These are phyloP conservation scores for Arthrobotrys iridis DNA, from an alignment of 2,329 filamentous ascomycete species.

Conservation along the genomic window DNA sequence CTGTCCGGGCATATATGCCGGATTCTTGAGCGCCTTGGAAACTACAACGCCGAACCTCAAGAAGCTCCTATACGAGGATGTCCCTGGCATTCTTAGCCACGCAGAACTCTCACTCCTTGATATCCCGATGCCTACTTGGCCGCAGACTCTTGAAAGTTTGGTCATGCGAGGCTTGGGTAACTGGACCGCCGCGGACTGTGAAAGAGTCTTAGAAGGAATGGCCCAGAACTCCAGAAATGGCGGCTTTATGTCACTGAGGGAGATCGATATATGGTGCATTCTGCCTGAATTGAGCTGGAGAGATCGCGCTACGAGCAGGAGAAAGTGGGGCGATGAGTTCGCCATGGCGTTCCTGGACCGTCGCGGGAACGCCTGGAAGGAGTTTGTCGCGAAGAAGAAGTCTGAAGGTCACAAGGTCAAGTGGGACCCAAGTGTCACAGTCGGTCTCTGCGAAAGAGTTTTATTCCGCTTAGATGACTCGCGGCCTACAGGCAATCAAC, in stretches of 20 bases:
- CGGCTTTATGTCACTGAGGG: slow-evolving; percentile 34
- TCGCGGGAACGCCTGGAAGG: slow-evolving; percentile 31
- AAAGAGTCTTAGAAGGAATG: slow-evolving; percentile 29
- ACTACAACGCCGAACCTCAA: slow-evolving; percentile 36
- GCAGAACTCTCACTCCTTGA: slow-evolving; percentile 24
- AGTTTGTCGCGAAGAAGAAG: slow-evolving; percentile 42
- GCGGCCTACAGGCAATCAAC: slow-evolving; percentile 45
- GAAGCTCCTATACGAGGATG: slow-evolving; percentile 37
- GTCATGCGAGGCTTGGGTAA: slow-evolving; percentile 44
- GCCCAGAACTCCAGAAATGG: slow-evolving; percentile 26
- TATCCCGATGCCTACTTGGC: slow-evolving; percentile 41
- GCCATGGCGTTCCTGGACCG: slow-evolving; percentile 44
- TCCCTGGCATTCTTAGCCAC: slow-evolving; percentile 22
- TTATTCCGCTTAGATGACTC: slow-evolving; percentile 48
- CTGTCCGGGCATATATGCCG: slow-evolving; percentile 18
- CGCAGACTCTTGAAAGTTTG: slow-evolving; percentile 33
- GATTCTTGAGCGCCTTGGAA: slow-evolving; percentile 34
- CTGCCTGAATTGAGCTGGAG: slow-evolving; percentile 47
- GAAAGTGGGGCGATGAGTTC: slow-evolving; percentile 47
- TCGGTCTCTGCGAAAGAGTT: slow-evolving; percentile 37
- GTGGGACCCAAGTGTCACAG: neutral
- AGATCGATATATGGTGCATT: slow-evolving; percentile 50
- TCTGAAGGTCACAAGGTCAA: slow-evolving; percentile 30
- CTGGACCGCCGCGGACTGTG: slow-evolving; percentile 38
- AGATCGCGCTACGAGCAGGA: slow-evolving; percentile 38